phyloP scores from a whole-genome alignment of 257 asterid species.

The Solanum verrucosum region DNA sequence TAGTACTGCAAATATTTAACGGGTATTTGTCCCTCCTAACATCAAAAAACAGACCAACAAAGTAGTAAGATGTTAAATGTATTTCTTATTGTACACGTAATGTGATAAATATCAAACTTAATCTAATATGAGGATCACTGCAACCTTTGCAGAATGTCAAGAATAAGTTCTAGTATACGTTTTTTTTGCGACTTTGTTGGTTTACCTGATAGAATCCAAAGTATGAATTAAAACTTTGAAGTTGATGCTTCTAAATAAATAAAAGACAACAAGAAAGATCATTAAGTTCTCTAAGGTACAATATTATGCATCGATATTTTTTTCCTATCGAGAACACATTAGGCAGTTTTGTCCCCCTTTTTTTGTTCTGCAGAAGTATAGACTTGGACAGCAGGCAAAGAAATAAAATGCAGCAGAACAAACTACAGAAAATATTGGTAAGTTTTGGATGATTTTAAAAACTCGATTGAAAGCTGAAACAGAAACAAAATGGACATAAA shows the following conservation, averaged over 20 bases:
- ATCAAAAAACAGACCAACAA: neutral
- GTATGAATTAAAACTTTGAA: no score
- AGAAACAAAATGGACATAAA: neutral
- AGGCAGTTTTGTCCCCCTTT: neutral
- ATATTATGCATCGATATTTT: neutral
- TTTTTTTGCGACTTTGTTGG: no score
- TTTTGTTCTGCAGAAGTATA: slow-evolving; percentile 38
- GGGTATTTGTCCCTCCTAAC: slow-evolving; percentile 62
- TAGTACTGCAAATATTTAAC: slow-evolving; percentile 76
- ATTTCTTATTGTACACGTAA: neutral
- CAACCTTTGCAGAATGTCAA: no score
- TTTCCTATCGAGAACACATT: neutral
- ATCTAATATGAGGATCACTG: neutral
- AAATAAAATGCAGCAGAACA: slow-evolving; percentile 33
- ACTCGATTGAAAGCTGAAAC: neutral
- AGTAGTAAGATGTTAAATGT: neutral
- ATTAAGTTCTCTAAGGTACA: neutral
- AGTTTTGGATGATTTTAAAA: neutral
- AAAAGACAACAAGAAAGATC: neutral
- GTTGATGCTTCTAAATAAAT: no score
- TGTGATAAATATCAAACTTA: neutral
- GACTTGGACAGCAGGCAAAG: slow-evolving; percentile 66
- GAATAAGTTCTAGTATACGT: no score
- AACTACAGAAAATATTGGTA: slow-evolving; percentile 16
- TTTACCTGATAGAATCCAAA: no score